Base-by-base conservation (phyloP, 768 basidiomycete genomes). In the Kwoniella newhampshirensis region DNA sequence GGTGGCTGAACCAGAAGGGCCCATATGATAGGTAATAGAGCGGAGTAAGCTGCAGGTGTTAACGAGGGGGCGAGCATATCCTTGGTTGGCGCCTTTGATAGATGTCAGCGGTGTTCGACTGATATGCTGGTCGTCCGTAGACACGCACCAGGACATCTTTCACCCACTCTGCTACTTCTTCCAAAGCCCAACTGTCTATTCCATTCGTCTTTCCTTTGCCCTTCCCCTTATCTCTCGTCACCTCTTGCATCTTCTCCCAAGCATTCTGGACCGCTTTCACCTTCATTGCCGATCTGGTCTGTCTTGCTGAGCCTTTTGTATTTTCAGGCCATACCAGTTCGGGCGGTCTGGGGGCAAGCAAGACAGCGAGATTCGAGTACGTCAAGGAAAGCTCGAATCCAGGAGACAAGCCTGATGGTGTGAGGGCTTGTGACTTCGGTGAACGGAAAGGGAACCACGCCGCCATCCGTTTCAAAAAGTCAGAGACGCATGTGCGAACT, bases 381-480 rank as follows among this genome's bases (percentile, higher is more conserved):
- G 55, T 45, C 13, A 77, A 59, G 4, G 68, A 73, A n/a, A 77
- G 57, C 25, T 63, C 58, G 27, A 74, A 63, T 11, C 51, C 58
- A 7, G 56, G 56, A 5, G 64, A 28, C 25, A 74, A 15, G 6
- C 60, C 62, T 3, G 45, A 25, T 4, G 60, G 54, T 13, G 63
- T 36, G 13, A 55, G 23, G n/a, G 49, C 26, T 17, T 40, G 37
- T 2, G 58, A 32, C 5, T 44, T 8, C 2, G 62, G 39, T 11
- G 55, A 21, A 3, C 40, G 45, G 75, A 91, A 91, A 1, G 93
- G 93, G 72, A 98, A 96, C 75, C 91, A 91, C 2, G 86, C 80
- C 4, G 84, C 75, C 82, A 94, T 87, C 68, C 90, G 85, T 11
- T 81, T 81, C 0, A 96, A 79, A 17, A 96, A 63, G 28, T 63